Evolutionary conservation across 768 basidiomycete genomes (phyloP), one percentile per base, ranked within the genome.

Genomic region (Pulveroboletus sp.): DNA sequence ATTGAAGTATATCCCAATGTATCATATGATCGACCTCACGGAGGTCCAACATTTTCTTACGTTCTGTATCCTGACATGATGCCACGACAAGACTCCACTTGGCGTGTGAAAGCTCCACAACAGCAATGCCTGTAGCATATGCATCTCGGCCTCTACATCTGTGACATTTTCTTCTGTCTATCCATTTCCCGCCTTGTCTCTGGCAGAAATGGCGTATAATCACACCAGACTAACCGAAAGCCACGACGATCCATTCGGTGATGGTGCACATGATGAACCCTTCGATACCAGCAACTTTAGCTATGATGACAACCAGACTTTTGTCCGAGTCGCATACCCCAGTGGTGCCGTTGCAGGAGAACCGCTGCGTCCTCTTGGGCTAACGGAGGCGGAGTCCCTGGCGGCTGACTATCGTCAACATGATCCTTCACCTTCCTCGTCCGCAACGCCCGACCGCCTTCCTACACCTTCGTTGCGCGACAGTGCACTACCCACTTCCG

Each of bases 341-440:
- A 67, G 61, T 25, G 65, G 51, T 20, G 43, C 59, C 32, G 45
- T 37, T 41, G 50, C 43, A 24, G 20, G 44, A 4, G 60, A 56
- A 41, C 53, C 51, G 11, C n/a, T 29, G 19, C 36, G 41, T 40
- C 43, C 33, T 11, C 35, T 43, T 19, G 56, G 52, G 23, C 56
- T 49, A 33, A 57, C 60, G 10, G 61, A 58, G 13, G 61, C 61
- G 9, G 59, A 62, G 40, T 54, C 43, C 2, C 20, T 69, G 49
- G 66, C 49, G 43, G 56, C 57, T 53, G 57, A 60, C 50, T 66
- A 66, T 36, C 61, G 55, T 45, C 64, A 61, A 23, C 45, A 53
- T 25, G 51, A 42, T 23, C 16, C 33, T 16, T 62, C 55, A 13
- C 64, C 66, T 14, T 40, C 41, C n/a, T 41, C 40, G 37, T 43